These are phyloP conservation scores for Suhomyces sp. DNA, from an alignment of 805 yeast species.

Conservation along the genomic window DNA sequence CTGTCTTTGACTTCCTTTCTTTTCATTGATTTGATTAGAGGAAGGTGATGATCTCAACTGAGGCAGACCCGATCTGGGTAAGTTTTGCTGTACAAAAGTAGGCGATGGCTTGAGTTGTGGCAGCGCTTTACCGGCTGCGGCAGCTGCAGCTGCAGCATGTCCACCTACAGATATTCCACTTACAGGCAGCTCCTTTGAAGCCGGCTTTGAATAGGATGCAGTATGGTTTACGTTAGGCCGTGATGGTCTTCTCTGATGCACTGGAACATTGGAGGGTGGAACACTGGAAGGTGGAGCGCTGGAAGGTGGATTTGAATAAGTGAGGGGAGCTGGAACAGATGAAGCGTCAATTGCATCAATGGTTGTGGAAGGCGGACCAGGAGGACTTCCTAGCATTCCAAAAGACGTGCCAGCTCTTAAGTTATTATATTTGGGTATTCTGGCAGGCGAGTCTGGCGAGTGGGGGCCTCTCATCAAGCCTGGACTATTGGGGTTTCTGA, in stretches of 20 bases:
- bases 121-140: conserved; percentile 4
- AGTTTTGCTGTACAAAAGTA: not conserved
- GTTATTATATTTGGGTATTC: conserved; percentile 6
- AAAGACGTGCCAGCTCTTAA: conserved; percentile 20
- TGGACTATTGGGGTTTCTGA: not conserved
- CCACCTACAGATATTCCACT: not conserved
- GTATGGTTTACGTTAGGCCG: not conserved
- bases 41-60: not conserved
- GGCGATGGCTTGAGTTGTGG: not conserved
- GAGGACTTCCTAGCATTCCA: not conserved
- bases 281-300: not conserved
- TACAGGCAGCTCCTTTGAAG: not conserved
- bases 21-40: not conserved
- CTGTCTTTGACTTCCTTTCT: not conserved
- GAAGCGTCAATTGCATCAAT: not conserved
- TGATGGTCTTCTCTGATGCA: not conserved
- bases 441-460: conserved; percentile 1
- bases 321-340: not conserved
- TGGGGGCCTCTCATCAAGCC: not conserved
- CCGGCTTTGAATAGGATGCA: not conserved
- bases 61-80: not conserved
- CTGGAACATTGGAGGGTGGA: no score
- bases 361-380: not conserved
- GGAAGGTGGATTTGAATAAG: not conserved
- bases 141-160: conserved; percentile 8